phyloP scores from a whole-genome alignment of 768 basidiomycete species.

The Rhodosporidiobolus odoratus region DNA sequence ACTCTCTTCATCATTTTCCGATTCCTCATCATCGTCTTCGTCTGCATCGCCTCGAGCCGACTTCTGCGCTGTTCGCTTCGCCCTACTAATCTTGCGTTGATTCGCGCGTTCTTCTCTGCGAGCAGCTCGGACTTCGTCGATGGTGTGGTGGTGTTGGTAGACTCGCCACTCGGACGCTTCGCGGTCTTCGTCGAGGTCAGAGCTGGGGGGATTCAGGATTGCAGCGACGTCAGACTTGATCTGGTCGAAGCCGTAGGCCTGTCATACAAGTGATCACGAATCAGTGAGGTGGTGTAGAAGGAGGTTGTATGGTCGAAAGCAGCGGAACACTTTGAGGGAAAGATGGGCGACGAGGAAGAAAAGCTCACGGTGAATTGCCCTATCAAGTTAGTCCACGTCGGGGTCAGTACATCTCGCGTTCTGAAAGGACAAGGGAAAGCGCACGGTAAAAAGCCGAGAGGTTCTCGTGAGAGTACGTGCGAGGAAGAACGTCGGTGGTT shows the following conservation, averaged over 20 bases:
- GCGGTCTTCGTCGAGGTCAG: too few relatives aligned
- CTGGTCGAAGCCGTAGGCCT: slow-evolving; percentile 2
- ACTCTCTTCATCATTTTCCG: not conserved
- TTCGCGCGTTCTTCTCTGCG: too few relatives aligned
- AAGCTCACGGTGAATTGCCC: slow-evolving; percentile 6
- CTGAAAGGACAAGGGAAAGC: not conserved
- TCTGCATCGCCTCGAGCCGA: too few relatives aligned
- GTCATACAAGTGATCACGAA: not conserved
- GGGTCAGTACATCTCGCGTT: not conserved
- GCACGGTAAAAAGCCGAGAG: not conserved
- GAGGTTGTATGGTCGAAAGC: not conserved
- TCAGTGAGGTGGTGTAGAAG: too few relatives aligned
- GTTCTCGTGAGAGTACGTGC: not conserved
- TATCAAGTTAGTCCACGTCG: not conserved
- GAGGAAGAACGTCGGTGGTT: not conserved
- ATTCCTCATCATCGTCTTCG: not conserved
- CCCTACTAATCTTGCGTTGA: too few relatives aligned
- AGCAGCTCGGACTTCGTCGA: too few relatives aligned
- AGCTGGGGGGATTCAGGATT: too few relatives aligned
- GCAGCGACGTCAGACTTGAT: not conserved
- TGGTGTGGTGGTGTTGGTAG: too few relatives aligned
- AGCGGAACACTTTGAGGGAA: not conserved
- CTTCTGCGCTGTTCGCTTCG: too few relatives aligned
- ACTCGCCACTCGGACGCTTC: too few relatives aligned
- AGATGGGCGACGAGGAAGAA: not conserved